Conservation (phyloP, 1,284 basidiomycete species). For the Rhodotorula sp. region DNA sequence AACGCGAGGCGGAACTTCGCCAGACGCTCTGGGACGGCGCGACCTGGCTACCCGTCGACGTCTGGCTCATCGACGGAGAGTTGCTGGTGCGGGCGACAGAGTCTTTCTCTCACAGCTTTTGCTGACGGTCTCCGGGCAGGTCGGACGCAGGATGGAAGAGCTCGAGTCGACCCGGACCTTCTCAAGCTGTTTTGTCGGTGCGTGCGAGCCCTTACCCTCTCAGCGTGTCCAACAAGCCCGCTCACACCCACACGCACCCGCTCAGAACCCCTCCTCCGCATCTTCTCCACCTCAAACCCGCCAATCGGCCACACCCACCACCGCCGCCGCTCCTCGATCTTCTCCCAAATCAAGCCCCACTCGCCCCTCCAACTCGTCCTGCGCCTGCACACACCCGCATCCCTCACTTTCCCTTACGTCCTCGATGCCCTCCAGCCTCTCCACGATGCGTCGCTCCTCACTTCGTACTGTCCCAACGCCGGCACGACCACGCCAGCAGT, state of each 20-base stretch:
- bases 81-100: constrained; percentile 8
- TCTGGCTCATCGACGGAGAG: constrained; percentile 30
- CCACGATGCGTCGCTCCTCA: constrained; percentile 24
- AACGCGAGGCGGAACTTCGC: neutral
- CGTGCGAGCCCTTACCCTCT: neutral
- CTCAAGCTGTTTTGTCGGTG: constrained; percentile 22
- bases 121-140: neutral
- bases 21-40: constrained; percentile 14
- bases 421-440: constrained; percentile 22
- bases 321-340: constrained; percentile 23
- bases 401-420: constrained; percentile 25
- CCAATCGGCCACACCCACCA: neutral
- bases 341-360: constrained; percentile 7
- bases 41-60: constrained; percentile 14
- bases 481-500: constrained; percentile 2
- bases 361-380: constrained; percentile 27
- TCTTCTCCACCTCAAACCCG: constrained; percentile 9
- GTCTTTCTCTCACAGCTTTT: too few species aligned
- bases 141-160: neutral
- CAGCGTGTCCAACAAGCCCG: neutral
- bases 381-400: constrained; percentile 20
- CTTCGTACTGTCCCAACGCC: constrained; percentile 28
- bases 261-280: constrained; percentile 26
- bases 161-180: constrained; percentile 16
- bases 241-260: neutral